These are phyloP conservation scores for Quercus gilva DNA, from an alignment of 306 rosid genomes.

Conservation along the genomic window DNA sequence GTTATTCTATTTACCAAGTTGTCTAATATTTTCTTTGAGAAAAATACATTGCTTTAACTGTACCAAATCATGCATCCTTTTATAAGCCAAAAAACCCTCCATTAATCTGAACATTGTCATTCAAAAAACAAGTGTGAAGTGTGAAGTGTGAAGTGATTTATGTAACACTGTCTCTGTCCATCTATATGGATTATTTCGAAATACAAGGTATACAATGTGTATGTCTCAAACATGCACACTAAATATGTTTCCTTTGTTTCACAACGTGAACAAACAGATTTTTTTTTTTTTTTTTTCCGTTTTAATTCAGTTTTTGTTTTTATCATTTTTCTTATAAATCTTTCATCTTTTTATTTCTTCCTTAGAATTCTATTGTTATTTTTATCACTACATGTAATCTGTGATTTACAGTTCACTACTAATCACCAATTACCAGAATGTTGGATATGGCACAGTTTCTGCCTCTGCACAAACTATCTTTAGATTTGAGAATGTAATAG, in stretches of 20 bases:
- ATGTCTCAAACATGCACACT: not conserved
- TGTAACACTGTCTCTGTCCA: too few relatives aligned
- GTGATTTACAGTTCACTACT: not conserved
- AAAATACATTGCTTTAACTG: not conserved
- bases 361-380: not conserved
- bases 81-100: not conserved
- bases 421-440: not conserved
- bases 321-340: not conserved
- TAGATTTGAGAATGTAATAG: not conserved
- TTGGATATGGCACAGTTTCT: not conserved
- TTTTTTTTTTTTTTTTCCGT: not conserved
- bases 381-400: not conserved
- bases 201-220: too few relatives aligned
- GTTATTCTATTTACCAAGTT: not conserved
- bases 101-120: not conserved
- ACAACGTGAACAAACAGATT: not conserved
- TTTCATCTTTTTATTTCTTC: not conserved
- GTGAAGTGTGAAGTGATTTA: too few relatives aligned
- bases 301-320: not conserved
- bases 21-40: not conserved
- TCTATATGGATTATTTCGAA: too few relatives aligned
- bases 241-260: not conserved
- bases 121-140: too few relatives aligned
- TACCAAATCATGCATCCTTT: not conserved
- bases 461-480: not conserved